Evolutionary conservation across 2,329 filamentous ascomycete genomes (phyloP), one percentile per base, ranked within the genome.

Genomic region (Hypoxylon sp.): DNA sequence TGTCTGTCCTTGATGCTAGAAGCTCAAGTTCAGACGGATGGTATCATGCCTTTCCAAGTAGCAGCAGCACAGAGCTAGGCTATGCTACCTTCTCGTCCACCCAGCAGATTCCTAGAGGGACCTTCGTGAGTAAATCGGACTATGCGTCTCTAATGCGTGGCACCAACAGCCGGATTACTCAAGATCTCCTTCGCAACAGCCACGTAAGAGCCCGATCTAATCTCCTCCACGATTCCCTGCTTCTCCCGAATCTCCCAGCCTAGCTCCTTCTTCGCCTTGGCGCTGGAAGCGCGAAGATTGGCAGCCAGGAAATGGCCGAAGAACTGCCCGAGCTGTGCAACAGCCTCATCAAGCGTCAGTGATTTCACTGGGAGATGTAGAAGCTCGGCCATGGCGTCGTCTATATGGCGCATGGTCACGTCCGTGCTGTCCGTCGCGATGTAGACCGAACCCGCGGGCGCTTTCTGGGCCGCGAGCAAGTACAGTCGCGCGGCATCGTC

Each of bases 401-500:
- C 58, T 25, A 79, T 30, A 54, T 80, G 65, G 1, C 72, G 69
- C 12, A 73, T 70, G 4, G 76, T 77, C 2, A 81, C 71, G 37
- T 76, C 54, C 2, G 76, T 81, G 46, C 68, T 63, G 2, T 65
- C 56, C 3, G 70, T 72, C 3, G 70, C 71, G 63, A 82, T 82
- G 70, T 78, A 83, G 0, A 75, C 51, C 3, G 76, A 75, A 1
- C 79, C 78, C 2, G 75, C 67, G 21, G 70, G 67, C 1, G 71
- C 77, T n/a, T 76, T 77, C 62, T 80, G 71, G 0, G 76, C 73
- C 0, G 76, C 78, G 0, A 80, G 74, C 7, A 83, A 70, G 58
- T 80, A 82, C 21, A 82, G 65, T 2, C 74, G 63, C 5, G 81
- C 81, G 3, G 78, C 80, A 70, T 84, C 82, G 29, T 82, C 78